Percentiles rank a stretch among this genome's conserved stretches.
phyloP scores from a whole-genome alignment of 768 basidiomycete species.

The Xanthoconium stramineum region DNA sequence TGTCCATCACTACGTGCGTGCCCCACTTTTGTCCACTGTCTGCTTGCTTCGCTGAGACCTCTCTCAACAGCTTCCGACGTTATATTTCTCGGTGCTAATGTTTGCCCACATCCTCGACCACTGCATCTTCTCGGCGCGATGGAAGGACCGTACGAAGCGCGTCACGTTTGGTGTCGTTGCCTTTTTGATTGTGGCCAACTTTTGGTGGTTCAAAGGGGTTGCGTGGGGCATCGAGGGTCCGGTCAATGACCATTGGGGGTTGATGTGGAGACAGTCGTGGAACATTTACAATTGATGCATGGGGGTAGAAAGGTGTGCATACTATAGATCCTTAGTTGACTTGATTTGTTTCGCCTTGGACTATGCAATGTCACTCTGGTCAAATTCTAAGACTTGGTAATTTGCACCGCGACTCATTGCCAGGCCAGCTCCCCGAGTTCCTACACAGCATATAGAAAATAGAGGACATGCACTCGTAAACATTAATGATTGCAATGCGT shows the following conservation, averaged over 20 bases:
- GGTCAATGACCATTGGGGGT: conserved; percentile 72
- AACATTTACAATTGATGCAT: conserved; percentile 30
- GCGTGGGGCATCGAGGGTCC: conserved; percentile 94
- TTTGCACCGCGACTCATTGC: too few relatives aligned
- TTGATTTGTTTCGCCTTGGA: too few relatives aligned
- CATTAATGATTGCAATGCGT: conserved; percentile 6
- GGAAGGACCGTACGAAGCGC: conserved; percentile 61
- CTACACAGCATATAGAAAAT: conserved; percentile 5
- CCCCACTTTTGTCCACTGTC: not conserved
- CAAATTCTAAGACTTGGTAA: too few relatives aligned
- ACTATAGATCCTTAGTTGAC: too few relatives aligned
- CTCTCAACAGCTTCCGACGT: conserved; percentile 71
- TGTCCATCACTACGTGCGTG: conserved; percentile 89
- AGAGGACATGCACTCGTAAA: conserved; percentile 9
- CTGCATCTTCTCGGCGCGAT: conserved; percentile 79
- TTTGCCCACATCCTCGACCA: conserved; percentile 88
- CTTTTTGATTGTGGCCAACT: conserved; percentile 62
- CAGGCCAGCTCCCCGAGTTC: too few relatives aligned
- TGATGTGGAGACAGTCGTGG: conserved; percentile 57
- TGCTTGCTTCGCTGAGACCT: not conserved
- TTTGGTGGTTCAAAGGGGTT: conserved; percentile 93
- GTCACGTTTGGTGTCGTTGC: conserved; percentile 68
- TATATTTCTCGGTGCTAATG: conserved; percentile 97
- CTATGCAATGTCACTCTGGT: too few relatives aligned
- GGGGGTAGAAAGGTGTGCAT: too few relatives aligned